Evolutionary conservation across 768 basidiomycete genomes (phyloP).

Genomic region (Galerina sulciceps): DNA sequence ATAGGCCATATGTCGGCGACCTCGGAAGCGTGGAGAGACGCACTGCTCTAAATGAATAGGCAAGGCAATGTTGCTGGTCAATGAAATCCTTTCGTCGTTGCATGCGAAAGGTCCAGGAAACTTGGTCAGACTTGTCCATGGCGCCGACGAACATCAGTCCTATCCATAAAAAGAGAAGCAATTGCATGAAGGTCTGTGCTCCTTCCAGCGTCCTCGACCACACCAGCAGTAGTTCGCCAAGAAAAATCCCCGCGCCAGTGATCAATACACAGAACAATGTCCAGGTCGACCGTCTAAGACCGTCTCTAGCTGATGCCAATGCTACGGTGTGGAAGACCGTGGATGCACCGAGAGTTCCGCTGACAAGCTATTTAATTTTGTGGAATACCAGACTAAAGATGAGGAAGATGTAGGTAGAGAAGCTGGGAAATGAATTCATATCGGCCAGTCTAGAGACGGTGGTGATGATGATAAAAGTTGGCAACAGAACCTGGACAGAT

Average conservation of each 20-base stretch:
- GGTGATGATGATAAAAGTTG: background rate
- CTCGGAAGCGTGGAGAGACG: background rate
- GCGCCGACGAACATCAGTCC: background rate
- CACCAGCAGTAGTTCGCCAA: conserved; percentile 4
- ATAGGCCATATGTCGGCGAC: background rate
- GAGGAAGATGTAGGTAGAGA: conserved; percentile 11
- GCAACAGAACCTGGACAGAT: no score
- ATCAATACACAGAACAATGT: conserved; percentile 13
- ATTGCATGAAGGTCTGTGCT: background rate
- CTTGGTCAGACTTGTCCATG: conserved; percentile 1
- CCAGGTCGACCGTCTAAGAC: conserved; percentile 5
- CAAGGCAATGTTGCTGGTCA: background rate
- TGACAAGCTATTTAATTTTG: conserved; percentile 11
- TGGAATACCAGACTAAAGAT: conserved; percentile 6
- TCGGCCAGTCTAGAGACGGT: conserved; percentile 11
- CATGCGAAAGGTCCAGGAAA: background rate
- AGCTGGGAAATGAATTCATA: conserved; percentile 12
- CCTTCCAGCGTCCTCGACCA: conserved; percentile 12
- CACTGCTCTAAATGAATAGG: conserved; percentile 1
- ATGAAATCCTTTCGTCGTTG: background rate
- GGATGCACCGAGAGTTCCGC: conserved; percentile 13
- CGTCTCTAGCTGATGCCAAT: conserved; percentile 12
- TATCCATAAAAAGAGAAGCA: conserved; percentile 6
- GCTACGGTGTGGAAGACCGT: conserved; percentile 14
- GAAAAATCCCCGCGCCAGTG: conserved; percentile 9